A percentile compares a stretch with the other conserved stretches of the same genome.
phyloP scores from a whole-genome alignment of 495 filamentous ascomycete species.

The Podospora pseudocomata region DNA sequence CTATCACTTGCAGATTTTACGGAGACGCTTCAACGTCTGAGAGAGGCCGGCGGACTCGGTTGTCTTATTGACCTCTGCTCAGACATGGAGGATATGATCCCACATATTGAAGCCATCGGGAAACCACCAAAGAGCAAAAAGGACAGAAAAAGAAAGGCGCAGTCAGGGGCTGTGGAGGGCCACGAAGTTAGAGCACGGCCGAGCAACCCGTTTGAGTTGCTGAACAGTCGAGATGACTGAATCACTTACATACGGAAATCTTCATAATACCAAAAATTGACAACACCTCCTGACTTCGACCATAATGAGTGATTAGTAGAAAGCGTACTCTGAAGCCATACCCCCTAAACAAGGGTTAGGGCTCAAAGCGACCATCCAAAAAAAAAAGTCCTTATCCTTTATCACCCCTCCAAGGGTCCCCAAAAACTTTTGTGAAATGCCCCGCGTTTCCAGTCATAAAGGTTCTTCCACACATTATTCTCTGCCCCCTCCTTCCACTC shows the following conservation, averaged over 20 bases:
- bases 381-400: constrained; percentile 12
- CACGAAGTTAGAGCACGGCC: constrained; percentile 1
- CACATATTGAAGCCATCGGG: constrained; percentile 17
- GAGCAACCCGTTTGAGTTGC: constrained; percentile 22
- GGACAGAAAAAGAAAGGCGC: constrained; percentile 20
- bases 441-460: constrained; percentile 4
- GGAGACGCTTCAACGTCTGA: constrained; percentile 16
- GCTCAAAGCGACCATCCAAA: not conserved
- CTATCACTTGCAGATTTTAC: constrained; percentile 21
- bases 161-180: not conserved
- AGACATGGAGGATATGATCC: constrained; percentile 16
- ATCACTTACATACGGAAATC: not conserved
- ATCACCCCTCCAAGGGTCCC: constrained; percentile 25
- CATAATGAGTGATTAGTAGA: no score
- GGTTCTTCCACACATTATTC: not conserved
- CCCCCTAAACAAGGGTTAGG: constrained; percentile 12
- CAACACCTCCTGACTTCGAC: no score
- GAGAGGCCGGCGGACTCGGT: constrained; percentile 12
- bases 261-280: no score
- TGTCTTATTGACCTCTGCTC: constrained; percentile 17
- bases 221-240: constrained; percentile 8
- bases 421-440: constrained; percentile 18
- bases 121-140: constrained; percentile 12
- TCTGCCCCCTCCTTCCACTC: not conserved
- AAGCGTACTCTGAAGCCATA: not conserved